phyloP scores from a whole-genome alignment of 2,329 filamentous ascomycete genomes.

The Arthrinium phaeospermum region DNA sequence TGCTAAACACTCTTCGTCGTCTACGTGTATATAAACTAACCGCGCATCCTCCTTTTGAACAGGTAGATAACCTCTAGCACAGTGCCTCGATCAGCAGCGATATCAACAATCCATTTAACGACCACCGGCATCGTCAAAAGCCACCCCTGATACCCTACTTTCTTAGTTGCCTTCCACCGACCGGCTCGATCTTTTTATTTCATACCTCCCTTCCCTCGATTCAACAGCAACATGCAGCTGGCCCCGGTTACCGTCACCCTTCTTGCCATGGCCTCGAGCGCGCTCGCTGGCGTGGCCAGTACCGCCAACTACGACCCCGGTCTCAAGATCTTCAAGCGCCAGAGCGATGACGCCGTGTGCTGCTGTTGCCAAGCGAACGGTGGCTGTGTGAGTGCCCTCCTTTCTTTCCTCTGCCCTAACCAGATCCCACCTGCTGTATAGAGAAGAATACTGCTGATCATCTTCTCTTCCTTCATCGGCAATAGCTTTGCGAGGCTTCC shows the following conservation, averaged over 20 bases:
- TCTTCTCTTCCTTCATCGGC: neutral
- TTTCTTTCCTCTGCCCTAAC: too few species aligned
- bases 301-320: constrained; percentile 5
- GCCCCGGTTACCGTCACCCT: neutral
- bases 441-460: too few species aligned
- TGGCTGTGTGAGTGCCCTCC: neutral
- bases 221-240: neutral
- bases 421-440: too few species aligned
- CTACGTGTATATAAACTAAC: neutral
- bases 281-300: neutral
- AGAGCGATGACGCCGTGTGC: constrained; percentile 2
- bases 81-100: neutral
- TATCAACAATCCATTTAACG: neutral
- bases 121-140: neutral
- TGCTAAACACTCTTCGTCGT: neutral
- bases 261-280: neutral
- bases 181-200: neutral
- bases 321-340: neutral
- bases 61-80: neutral
- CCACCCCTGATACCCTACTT: too few species aligned
- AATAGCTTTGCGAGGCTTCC: neutral
- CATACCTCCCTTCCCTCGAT: neutral
- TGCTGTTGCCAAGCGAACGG: neutral
- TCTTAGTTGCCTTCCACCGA: neutral
- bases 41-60: neutral